phyloP scores from a whole-genome alignment of 345 rosid species.

The Sisymbrium altissimum region DNA sequence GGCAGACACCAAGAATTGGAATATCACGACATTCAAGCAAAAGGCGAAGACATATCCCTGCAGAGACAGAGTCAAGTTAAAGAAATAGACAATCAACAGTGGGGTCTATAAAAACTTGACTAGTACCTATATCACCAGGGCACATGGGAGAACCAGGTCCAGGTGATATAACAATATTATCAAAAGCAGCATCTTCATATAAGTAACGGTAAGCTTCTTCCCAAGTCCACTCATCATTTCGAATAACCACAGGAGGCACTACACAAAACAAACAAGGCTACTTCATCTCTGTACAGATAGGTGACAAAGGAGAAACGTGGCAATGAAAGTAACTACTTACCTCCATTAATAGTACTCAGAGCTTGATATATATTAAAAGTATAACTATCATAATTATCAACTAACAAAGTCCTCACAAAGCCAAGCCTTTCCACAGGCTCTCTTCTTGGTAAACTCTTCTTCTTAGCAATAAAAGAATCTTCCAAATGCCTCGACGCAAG shows the following conservation, averaged over 20 bases:
- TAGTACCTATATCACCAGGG: constrained; percentile 74
- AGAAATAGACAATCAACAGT: constrained; percentile 21
- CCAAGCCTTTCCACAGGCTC: constrained; percentile 51
- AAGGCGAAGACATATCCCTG: constrained; percentile 87
- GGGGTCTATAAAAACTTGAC: background rate
- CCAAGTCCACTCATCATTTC: constrained; percentile 87
- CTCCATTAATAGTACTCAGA: constrained; percentile 76
- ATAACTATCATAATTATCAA: constrained; percentile 95
- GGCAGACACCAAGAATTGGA: constrained; percentile 90
- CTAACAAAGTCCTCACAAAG: constrained; percentile 75
- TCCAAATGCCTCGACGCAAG: constrained; percentile 45
- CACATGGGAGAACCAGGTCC: constrained; percentile 96
- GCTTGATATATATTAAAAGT: constrained; percentile 91
- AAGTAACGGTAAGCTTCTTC: constrained; percentile 53
- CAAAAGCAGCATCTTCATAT: constrained; percentile 68
- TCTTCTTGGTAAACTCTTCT: constrained; percentile 38
- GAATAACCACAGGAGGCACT: constrained; percentile 90
- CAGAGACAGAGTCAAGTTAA: constrained; percentile 30
- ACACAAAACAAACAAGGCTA: constrained; percentile 9
- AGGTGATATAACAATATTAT: constrained; percentile 91
- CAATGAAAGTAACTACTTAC: constrained; percentile 34
- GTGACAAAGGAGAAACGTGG: background rate
- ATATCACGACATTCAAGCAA: constrained; percentile 78
- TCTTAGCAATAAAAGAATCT: constrained; percentile 40
- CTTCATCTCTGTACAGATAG: background rate